Conservation (phyloP, 176 grass and related monocot genomes). For the Metroxylon sagu region DNA sequence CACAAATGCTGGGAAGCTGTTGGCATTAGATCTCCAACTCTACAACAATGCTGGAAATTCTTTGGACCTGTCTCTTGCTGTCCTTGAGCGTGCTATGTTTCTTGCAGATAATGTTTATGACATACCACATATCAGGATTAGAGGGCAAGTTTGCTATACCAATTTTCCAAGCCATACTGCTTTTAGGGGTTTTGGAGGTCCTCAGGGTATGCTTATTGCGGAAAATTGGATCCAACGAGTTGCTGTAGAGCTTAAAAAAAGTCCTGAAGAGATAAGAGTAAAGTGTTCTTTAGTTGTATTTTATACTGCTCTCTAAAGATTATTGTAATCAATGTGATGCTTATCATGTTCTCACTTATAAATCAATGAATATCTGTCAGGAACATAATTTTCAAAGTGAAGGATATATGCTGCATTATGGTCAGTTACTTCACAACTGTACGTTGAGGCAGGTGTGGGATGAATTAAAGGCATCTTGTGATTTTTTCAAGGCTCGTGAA, state of each 20-base stretch:
- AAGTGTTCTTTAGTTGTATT: slow-evolving; percentile 12
- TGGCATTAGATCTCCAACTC: slow-evolving; percentile 73
- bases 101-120: slow-evolving; percentile 83
- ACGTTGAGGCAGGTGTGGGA: slow-evolving; percentile 67
- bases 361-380: slow-evolving; percentile 27
- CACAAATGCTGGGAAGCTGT: slow-evolving; percentile 71
- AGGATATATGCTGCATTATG: slow-evolving; percentile 67
- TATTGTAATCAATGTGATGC: no score
- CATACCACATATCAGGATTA: slow-evolving; percentile 62
- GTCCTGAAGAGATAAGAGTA: slow-evolving; percentile 79
- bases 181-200: slow-evolving; percentile 94
- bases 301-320: slow-evolving; percentile 5
- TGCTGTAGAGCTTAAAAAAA: slow-evolving; percentile 60
- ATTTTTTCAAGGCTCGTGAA: slow-evolving; percentile 52
- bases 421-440: slow-evolving; percentile 64
- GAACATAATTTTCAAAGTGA: slow-evolving; percentile 87
- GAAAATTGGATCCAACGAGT: slow-evolving; percentile 95
- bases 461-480: slow-evolving; percentile 76
- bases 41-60: slow-evolving; percentile 87
- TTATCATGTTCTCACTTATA: no score
- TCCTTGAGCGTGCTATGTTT: slow-evolving; percentile 79
- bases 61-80: slow-evolving; percentile 61
- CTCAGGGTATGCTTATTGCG: slow-evolving; percentile 80
- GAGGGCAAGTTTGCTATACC: slow-evolving; percentile 81
- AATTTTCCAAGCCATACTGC: slow-evolving; percentile 97